A percentile compares a stretch with the other conserved stretches of the same genome.
These are phyloP conservation scores for Excoecaria cochinchinensis DNA, from an alignment of 345 rosid genomes.

Conservation along the genomic window DNA sequence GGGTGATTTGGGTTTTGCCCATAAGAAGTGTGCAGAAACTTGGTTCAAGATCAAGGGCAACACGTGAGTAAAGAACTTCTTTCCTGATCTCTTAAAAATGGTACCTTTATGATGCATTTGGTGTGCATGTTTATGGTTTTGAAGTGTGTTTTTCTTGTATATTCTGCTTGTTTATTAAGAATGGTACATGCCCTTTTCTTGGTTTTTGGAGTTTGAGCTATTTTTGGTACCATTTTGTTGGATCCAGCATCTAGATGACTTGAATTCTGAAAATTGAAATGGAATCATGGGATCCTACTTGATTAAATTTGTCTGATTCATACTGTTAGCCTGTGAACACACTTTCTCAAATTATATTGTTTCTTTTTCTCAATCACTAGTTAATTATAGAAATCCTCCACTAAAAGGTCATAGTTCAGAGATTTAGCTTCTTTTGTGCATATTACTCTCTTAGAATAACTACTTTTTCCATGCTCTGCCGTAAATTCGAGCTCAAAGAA, in stretches of 20 bases:
- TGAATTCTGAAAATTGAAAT: conserved; percentile 6
- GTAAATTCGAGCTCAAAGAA: not conserved
- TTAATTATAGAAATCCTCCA: not conserved
- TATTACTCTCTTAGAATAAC: not conserved
- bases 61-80: conserved; percentile 29
- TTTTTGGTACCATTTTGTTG: conserved; percentile 1
- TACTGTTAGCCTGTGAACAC: not conserved
- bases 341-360: not conserved
- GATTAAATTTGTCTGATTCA: conserved; percentile 5
- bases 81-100: not conserved
- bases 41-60: conserved; percentile 53
- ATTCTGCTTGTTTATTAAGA: not conserved
- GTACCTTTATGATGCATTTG: not conserved
- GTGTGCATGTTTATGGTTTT: not conserved
- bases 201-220: not conserved
- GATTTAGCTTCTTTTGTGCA: not conserved
- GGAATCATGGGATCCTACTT: conserved; percentile 13
- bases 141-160: not conserved
- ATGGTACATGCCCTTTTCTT: conserved; percentile 2
- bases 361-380: not conserved
- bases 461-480: not conserved
- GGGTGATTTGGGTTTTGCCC: conserved; percentile 46
- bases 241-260: conserved; percentile 17
- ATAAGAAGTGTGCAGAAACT: conserved; percentile 44
- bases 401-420: not conserved